Percentiles rank a stretch among this genome's conserved stretches.
Conservation (phyloP, 768 basidiomycete genomes). For the Ramaria rubella region DNA sequence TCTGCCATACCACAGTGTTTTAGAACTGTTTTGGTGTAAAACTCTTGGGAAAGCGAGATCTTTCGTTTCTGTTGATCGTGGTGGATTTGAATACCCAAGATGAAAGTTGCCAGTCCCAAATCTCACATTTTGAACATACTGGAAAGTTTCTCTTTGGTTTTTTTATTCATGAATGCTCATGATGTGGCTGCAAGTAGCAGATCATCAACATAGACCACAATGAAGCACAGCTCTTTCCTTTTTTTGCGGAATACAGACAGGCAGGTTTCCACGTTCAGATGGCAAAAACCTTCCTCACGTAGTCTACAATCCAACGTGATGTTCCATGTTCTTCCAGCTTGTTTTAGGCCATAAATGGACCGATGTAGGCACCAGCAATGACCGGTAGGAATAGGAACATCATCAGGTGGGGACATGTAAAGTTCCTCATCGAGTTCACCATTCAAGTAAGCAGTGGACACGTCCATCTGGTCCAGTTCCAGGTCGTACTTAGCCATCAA, state of each 20-base stretch:
- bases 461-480: slow-evolving; percentile 26
- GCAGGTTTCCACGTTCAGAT: too few species aligned
- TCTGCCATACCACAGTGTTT: too few species aligned
- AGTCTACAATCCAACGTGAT: slow-evolving; percentile 19
- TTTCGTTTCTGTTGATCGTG: too few species aligned
- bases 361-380: slow-evolving; percentile 18
- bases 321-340: slow-evolving; percentile 29
- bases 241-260: too few species aligned
- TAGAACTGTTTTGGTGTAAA: too few species aligned
- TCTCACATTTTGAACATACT: neutral
- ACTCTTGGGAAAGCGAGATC: too few species aligned
- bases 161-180: neutral
- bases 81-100: neutral
- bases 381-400: slow-evolving; percentile 8
- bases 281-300: neutral
- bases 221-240: too few species aligned
- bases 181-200: neutral
- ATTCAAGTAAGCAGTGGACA: too few species aligned
- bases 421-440: too few species aligned
- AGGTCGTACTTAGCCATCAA: slow-evolving; percentile 19
- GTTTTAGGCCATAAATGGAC: too few species aligned
- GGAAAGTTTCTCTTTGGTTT: neutral
- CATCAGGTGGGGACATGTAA: too few species aligned
- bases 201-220: slow-evolving; percentile 14
- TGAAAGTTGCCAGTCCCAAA: neutral